These are phyloP conservation scores for Persicaria maculosa DNA, from an alignment of 148 eudicot genomes.

Conservation along the genomic window DNA sequence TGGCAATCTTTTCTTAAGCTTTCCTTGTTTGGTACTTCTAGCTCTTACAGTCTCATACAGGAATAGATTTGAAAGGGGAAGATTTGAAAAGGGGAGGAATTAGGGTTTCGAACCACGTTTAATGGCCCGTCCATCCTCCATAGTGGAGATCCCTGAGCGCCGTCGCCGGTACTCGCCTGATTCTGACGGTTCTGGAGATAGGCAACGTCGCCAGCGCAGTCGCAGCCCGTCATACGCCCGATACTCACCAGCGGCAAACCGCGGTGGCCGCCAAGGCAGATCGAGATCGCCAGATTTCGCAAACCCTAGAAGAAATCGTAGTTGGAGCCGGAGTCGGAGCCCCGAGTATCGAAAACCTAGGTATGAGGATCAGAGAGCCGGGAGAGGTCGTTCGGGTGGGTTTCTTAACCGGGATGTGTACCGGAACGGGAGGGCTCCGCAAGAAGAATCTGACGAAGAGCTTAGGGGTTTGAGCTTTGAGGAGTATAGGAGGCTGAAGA, in stretches of 20 bases:
- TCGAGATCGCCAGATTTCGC: slow-evolving; percentile 39
- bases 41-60: neutral
- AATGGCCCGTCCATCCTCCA: slow-evolving; percentile 52
- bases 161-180: slow-evolving; percentile 37
- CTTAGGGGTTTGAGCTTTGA: slow-evolving; percentile 52
- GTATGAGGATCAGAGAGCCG: slow-evolving; percentile 23
- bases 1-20: neutral
- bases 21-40: neutral
- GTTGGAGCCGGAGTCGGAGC: slow-evolving; percentile 17
- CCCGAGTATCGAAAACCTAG: slow-evolving; percentile 19
- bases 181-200: slow-evolving; percentile 22
- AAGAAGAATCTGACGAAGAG: slow-evolving; percentile 74
- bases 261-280: slow-evolving; percentile 16
- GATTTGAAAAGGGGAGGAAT: neutral
- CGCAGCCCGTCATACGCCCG: slow-evolving; percentile 51
- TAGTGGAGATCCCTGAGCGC: slow-evolving; percentile 33
- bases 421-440: slow-evolving; percentile 33
- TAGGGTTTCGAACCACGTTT: slow-evolving; percentile 2
- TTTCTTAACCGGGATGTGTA: slow-evolving; percentile 41
- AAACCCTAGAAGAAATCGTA: slow-evolving; percentile 14
- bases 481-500: slow-evolving; percentile 66
- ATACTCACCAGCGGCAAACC: slow-evolving; percentile 16
- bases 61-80: neutral
- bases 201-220: slow-evolving; percentile 32
- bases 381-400: slow-evolving; percentile 15